Evolutionary conservation across 2,329 filamentous ascomycete genomes (phyloP), one percentile per base, ranked within the genome.

Genomic region (Pseudogymnoascus destructans): DNA sequence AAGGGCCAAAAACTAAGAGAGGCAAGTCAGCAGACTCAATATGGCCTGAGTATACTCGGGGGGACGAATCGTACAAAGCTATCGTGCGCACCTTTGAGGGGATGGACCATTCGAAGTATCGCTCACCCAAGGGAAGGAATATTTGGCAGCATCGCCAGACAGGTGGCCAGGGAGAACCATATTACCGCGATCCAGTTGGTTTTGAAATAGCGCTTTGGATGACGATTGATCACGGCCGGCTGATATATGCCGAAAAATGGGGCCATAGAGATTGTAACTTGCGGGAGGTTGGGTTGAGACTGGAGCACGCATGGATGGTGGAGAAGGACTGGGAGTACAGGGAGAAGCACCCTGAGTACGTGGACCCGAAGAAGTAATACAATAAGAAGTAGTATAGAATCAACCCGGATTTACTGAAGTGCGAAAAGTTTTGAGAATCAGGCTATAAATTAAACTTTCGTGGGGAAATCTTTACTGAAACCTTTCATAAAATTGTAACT

Each of bases 141-240:
- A 75, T 72, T 9, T 81, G 78, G 78, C 78, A 80, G 64, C 66
- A 65, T 2, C 72, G 73, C 27, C 78, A 81, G 64, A 71, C 68
- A 4, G 78, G 78, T 27, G 79, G 78, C 1, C 57, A 72, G 21
- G 77, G 75, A 11, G 78, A 81, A 64, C 77, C 77, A 1, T 81
- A 74, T 60, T 77, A 79, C 66, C 74, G 78, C 60, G 70, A 76
- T 57, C 62, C 73, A 0, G 71, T 71, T 1, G 78, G 77, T 1
- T 69, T 79, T 57, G 70, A 73, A 3, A 66, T 70, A 52, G 73
- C 69, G 1, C 72, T 78, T 59, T 70, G 73, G 59, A 68, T 78
- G 56, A 65, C 74, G 15, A 75, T 74, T 25, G 74, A 76, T 61
- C 71, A 73, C 15, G 76, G 76, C 0, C 65, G 69, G n/a, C 68